phyloP scores from a whole-genome alignment of 139 green algal genomes.

The Coelastrella sp. region DNA sequence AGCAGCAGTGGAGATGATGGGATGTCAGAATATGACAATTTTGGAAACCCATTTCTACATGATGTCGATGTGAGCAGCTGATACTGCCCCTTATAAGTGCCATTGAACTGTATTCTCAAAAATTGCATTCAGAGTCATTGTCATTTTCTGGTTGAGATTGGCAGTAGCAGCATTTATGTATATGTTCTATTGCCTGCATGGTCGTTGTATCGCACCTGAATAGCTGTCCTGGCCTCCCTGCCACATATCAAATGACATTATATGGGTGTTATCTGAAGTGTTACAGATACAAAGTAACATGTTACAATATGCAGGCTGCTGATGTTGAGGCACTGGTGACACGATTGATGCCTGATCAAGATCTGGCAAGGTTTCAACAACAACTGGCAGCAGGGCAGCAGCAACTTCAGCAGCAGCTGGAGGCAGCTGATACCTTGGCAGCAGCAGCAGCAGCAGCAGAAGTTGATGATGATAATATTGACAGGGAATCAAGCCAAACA shows the following conservation, averaged over 20 bases:
- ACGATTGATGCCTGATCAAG: not conserved
- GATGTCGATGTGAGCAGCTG: conserved; percentile 18
- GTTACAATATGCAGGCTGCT: not conserved
- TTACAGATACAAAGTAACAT: too few species aligned
- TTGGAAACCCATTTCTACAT: not conserved
- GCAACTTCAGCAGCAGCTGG: not conserved
- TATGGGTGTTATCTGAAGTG: too few species aligned
- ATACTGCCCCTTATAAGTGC: not conserved
- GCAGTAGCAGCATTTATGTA: not conserved
- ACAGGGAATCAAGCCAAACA: not conserved
- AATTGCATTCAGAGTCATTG: too few species aligned
- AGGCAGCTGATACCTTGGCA: not conserved
- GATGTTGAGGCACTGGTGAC: conserved; percentile 12
- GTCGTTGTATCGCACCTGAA: too few species aligned
- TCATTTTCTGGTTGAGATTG: too few species aligned
- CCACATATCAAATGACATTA: too few species aligned
- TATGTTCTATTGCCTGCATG: too few species aligned
- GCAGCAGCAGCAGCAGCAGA: not conserved
- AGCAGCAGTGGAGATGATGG: not conserved
- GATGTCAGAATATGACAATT: not conserved
- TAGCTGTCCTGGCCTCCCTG: too few species aligned
- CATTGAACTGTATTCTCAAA: not conserved
- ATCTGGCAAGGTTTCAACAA: not conserved
- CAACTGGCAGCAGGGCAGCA: conserved; percentile 1
- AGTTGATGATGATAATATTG: not conserved